Conservation (phyloP, 805 yeast species). For the Jamesozyma jinghongensis region DNA sequence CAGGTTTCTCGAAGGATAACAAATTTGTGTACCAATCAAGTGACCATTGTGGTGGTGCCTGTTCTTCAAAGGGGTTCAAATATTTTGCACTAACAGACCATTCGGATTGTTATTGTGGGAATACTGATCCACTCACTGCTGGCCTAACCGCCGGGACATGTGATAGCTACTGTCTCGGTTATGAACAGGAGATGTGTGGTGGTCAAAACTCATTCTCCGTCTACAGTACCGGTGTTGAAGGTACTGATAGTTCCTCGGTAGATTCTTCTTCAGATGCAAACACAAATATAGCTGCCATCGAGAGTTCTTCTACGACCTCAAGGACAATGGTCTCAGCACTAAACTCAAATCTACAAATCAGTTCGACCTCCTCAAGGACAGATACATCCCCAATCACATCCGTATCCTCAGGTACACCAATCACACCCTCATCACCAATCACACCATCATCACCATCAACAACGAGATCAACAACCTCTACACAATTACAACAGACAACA, state of each 20-base stretch:
- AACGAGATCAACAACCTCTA: too few relatives aligned
- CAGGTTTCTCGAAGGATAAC: constrained; percentile 18
- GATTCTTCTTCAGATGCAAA: neutral
- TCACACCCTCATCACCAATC: constrained; percentile 14
- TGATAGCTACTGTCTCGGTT: constrained; percentile 45
- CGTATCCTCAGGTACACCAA: constrained; percentile 12
- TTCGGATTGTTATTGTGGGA: constrained; percentile 28
- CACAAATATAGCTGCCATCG: too few relatives aligned
- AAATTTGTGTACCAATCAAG: constrained; percentile 24
- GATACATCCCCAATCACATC: constrained; percentile 13
- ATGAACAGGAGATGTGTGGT: constrained; percentile 52
- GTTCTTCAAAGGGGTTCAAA: constrained; percentile 13
- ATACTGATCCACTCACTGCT: constrained; percentile 13
- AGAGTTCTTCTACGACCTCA: neutral
- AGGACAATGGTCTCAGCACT: neutral
- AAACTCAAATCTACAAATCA: neutral
- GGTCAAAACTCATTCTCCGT: constrained; percentile 42
- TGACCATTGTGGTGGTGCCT: constrained; percentile 17
- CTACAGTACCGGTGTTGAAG: constrained; percentile 29
- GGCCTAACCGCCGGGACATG: constrained; percentile 16
- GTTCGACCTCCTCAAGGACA: constrained; percentile 16
- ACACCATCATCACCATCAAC: constrained; percentile 1
- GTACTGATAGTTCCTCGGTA: constrained; percentile 6
- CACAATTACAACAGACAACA: too few relatives aligned
- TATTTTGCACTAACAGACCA: constrained; percentile 26